phyloP scores from a whole-genome alignment of 768 basidiomycete genomes.

The Pulveroboletus ravenelii region DNA sequence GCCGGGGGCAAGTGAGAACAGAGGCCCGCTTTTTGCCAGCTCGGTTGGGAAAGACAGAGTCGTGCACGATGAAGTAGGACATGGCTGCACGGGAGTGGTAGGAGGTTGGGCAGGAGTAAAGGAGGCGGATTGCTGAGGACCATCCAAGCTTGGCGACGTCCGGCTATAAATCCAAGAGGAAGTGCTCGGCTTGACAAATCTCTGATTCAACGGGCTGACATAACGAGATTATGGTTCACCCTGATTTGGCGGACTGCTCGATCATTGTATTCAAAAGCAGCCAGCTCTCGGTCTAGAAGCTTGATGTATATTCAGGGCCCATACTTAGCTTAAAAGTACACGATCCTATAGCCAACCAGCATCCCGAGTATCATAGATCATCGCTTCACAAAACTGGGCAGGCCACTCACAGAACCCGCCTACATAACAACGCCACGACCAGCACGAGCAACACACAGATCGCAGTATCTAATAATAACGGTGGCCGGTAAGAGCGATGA shows the following conservation, averaged over 20 bases:
- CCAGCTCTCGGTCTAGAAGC: constrained; percentile 21
- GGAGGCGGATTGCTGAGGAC: constrained; percentile 9
- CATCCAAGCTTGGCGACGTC: not conserved
- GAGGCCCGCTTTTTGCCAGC: constrained; percentile 17
- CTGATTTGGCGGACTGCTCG: constrained; percentile 14
- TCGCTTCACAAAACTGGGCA: constrained; percentile 10
- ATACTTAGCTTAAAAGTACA: constrained; percentile 14
- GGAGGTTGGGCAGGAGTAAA: not conserved
- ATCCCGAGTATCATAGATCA: constrained; percentile 21
- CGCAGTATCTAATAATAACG: constrained; percentile 64
- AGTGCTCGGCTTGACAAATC: constrained; percentile 25
- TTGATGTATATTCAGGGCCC: constrained; percentile 6
- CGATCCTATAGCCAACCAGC: constrained; percentile 11
- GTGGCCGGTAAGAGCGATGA: constrained; percentile 38
- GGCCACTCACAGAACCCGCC: constrained; percentile 43
- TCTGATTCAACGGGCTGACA: constrained; percentile 22
- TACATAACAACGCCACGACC: constrained; percentile 62
- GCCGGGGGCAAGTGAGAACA: constrained; percentile 16
- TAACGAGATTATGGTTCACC: constrained; percentile 14
- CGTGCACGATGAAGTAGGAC: constrained; percentile 13
- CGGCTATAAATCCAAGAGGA: constrained; percentile 18
- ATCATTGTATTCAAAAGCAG: constrained; percentile 19
- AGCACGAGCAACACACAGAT: constrained; percentile 70
- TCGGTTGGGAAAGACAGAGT: constrained; percentile 4
- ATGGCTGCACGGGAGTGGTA: not conserved